Conservation (phyloP, 1,139 yeast species). For the Sugiyamaella japonica region DNA sequence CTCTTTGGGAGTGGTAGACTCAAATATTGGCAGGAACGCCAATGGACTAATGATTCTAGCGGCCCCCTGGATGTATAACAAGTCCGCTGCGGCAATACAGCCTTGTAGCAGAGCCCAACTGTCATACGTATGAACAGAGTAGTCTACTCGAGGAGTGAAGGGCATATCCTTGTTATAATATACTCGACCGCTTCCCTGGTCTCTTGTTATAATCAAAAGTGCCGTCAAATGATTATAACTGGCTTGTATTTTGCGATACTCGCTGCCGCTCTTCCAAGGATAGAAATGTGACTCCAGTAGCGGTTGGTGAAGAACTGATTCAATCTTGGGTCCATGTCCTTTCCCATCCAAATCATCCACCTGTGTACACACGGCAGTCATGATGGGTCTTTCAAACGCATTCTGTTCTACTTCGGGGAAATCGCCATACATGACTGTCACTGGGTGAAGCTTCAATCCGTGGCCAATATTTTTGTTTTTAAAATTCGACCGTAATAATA, state of each 20-base stretch:
- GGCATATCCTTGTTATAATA: conserved; percentile 44
- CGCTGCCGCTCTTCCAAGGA: conserved; percentile 50
- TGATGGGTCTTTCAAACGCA: conserved; percentile 49
- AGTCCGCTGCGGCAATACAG: conserved; percentile 47
- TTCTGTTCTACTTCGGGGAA: conserved; percentile 40
- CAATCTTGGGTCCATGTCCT: conserved; percentile 59
- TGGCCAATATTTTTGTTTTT: conserved; percentile 55
- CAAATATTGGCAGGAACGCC: conserved; percentile 46
- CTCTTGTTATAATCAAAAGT: conserved; percentile 53
- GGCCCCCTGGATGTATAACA: conserved; percentile 56
- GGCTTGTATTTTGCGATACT: conserved; percentile 42
- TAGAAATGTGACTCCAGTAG: conserved; percentile 43
- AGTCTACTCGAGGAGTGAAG: conserved; percentile 45
- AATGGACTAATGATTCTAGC: conserved; percentile 48
- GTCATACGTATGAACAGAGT: conserved; percentile 48
- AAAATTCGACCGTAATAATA: conserved; percentile 55
- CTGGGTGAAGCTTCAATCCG: conserved; percentile 58
- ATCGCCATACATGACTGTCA: conserved; percentile 47
- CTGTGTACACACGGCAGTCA: conserved; percentile 54
- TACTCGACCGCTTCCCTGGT: conserved; percentile 43
- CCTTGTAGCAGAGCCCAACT: conserved; percentile 47
- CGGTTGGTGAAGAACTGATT: conserved; percentile 53
- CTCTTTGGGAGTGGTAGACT: conserved; percentile 45
- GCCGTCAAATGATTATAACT: conserved; percentile 48
- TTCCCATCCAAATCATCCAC: conserved; percentile 56